Evolutionary conservation across 1,284 basidiomycete genomes (phyloP).

Genomic region (Cystobasidium slooffiae): DNA sequence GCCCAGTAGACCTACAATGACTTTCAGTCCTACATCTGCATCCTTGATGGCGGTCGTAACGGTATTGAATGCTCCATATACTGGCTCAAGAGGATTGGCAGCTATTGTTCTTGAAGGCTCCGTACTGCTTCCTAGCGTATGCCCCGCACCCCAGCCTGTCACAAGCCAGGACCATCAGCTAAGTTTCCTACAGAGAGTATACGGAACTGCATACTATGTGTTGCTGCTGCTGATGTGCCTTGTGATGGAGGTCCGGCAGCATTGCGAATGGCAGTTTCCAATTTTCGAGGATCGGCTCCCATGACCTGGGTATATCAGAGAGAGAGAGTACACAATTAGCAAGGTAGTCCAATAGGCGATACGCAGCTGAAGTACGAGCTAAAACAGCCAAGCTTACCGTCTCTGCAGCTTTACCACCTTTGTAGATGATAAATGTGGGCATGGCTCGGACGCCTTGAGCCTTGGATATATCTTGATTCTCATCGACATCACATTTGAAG

Average conservation of each 20-base stretch:
- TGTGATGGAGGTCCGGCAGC: constrained; percentile 28
- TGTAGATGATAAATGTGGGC: constrained; percentile 42
- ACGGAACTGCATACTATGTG: constrained; percentile 6
- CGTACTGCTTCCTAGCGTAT: constrained; percentile 22
- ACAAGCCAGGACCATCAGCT: not conserved
- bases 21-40: constrained; percentile 7
- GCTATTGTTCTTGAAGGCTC: constrained; percentile 19
- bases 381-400: constrained; percentile 10
- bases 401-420: constrained; percentile 36
- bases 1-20: constrained; percentile 15
- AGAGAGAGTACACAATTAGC: no score
- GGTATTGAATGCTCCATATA: not conserved
- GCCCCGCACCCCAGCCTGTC: constrained; percentile 32
- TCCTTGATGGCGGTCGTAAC: constrained; percentile 3
- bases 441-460: constrained; percentile 34
- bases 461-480: constrained; percentile 31
- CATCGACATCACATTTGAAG: constrained; percentile 41
- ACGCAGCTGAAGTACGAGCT: no score
- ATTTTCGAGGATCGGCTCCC: constrained; percentile 35
- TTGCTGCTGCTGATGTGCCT: constrained; percentile 11
- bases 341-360: no score
- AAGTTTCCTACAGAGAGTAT: not conserved
- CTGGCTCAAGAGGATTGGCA: constrained; percentile 23
- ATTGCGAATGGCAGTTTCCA: constrained; percentile 34
- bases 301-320: constrained; percentile 14